phyloP scores from a whole-genome alignment of 169 alveolate genomes.

The Plasmodium gallinaceum region DNA sequence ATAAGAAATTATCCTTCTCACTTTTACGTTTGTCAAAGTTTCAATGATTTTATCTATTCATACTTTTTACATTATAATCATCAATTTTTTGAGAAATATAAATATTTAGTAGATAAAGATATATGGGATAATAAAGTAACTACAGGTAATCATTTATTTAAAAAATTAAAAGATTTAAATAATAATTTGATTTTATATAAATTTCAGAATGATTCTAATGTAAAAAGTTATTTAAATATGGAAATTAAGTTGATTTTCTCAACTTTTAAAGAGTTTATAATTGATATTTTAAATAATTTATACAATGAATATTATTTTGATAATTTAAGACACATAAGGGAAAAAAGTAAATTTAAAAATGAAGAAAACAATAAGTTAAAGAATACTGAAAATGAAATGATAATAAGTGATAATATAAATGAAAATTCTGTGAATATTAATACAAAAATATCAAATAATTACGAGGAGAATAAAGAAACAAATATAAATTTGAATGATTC shows the following conservation, averaged over 20 bases:
- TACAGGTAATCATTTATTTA: constrained; percentile 7
- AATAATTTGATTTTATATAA: constrained; percentile 44
- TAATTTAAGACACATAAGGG: not conserved
- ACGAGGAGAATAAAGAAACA: not conserved
- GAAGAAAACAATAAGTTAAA: not conserved
- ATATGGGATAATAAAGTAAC: constrained; percentile 13
- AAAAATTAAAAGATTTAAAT: constrained; percentile 20
- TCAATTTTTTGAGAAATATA: constrained; percentile 41
- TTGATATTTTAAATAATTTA: constrained; percentile 28
- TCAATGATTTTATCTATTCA: constrained; percentile 15
- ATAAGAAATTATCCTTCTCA: constrained; percentile 50
- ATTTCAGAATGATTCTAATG: not conserved
- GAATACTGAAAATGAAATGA: not conserved
- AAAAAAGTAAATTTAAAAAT: not conserved
- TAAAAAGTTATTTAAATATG: not conserved
- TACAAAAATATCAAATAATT: too few species aligned
- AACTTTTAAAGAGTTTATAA: constrained; percentile 8
- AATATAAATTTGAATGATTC: not conserved
- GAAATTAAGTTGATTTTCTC: constrained; percentile 41
- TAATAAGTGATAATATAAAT: not conserved
- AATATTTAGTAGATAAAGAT: constrained; percentile 19
- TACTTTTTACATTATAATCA: constrained; percentile 48
- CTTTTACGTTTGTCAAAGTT: constrained; percentile 19
- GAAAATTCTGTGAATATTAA: not conserved
- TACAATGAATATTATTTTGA: constrained; percentile 15